Conservation (phyloP, 2,329 filamentous ascomycete genomes). For the Colletotrichum aenigma region DNA sequence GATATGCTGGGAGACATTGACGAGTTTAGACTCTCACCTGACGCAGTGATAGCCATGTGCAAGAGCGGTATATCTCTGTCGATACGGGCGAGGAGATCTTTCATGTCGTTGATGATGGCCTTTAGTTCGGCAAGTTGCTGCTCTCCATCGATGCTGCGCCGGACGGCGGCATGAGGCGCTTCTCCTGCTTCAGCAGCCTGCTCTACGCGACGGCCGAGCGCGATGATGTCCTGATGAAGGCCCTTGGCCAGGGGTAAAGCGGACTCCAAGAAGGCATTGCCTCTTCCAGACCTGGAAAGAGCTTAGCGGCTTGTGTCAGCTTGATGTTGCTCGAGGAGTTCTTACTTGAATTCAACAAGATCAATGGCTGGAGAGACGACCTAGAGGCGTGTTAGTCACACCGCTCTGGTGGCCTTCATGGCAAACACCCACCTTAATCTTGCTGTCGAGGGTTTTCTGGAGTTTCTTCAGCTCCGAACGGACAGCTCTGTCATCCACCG, state of each 20-base stretch:
- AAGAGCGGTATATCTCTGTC: conserved; percentile 91
- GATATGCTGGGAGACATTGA: conserved; percentile 83
- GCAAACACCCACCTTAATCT: conserved; percentile 70
- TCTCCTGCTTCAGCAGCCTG: conserved; percentile 71
- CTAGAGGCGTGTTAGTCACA: conserved; percentile 38
- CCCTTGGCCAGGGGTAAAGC: conserved; percentile 83
- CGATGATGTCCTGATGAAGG: conserved; percentile 82
- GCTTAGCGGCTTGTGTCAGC: conserved; percentile 19
- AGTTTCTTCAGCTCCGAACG: conserved; percentile 71
- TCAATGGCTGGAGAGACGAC: conserved; percentile 91
- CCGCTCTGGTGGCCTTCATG: not conserved
- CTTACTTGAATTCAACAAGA: conserved; percentile 86
- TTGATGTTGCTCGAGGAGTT: not conserved
- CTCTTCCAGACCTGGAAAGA: conserved; percentile 51
- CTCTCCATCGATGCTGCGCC: conserved; percentile 48
- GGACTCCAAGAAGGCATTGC: conserved; percentile 73
- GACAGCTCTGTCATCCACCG: conserved; percentile 72
- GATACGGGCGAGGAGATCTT: conserved; percentile 74
- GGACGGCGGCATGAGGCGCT: conserved; percentile 45
- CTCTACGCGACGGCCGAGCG: conserved; percentile 76
- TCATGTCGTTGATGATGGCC: conserved; percentile 76
- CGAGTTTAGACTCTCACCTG: conserved; percentile 84
- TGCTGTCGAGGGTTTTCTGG: conserved; percentile 78
- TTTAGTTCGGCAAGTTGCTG: conserved; percentile 69
- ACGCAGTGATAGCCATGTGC: conserved; percentile 92